Evolutionary conservation across 768 basidiomycete species (phyloP), one percentile per base, ranked within the genome.

Genomic region (Sistotremastrum suecicum): DNA sequence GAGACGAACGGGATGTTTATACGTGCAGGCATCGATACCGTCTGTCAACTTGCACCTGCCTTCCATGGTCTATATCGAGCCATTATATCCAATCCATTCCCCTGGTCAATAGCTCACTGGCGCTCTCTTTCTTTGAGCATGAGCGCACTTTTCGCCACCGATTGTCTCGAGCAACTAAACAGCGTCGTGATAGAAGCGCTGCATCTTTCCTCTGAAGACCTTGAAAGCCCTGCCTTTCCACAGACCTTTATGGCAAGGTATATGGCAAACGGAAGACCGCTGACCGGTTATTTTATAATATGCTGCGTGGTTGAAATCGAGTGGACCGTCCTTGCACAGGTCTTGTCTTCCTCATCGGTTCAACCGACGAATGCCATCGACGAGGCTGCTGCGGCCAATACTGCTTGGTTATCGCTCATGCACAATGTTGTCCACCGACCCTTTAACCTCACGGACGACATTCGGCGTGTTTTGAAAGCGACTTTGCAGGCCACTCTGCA

Each of bases 1-100:
- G 37, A 8, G 30, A 40, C 35, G 29, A 7, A 41, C 11, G 50
- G 7, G 37, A 41, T 36, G 41, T 42, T 20, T 36, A 39, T 46
- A 37, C 35, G 12, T 44, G 12, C 50, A 90, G 87, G 83, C 0
- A 63, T 77, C n/a, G 71, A 76, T 48, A 68, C 86, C 34, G 66
- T 92, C 12, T 78, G 79, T 1, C 85, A 87, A 50, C 62, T 81
- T 34, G 79, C 80, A 12, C 90, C 89, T 5, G 76, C 83, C 10
- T 67, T 94, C 38, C 87, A 92, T 59, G 90, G 90, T 5, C 66
- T 91, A 31, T 87, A 88, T 58, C 77, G 90, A 34, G 87, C 90
- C 4, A 75, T 90, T 48, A 84, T 77, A 39, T 84, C 84, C 3
- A 81, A 80, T 2, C 69, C 77, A 1, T 88, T 83, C 57, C 65